Evolutionary conservation across 176 grass and related monocot genomes (phyloP).

Genomic region (Rhipidocladum racemiflorum): DNA sequence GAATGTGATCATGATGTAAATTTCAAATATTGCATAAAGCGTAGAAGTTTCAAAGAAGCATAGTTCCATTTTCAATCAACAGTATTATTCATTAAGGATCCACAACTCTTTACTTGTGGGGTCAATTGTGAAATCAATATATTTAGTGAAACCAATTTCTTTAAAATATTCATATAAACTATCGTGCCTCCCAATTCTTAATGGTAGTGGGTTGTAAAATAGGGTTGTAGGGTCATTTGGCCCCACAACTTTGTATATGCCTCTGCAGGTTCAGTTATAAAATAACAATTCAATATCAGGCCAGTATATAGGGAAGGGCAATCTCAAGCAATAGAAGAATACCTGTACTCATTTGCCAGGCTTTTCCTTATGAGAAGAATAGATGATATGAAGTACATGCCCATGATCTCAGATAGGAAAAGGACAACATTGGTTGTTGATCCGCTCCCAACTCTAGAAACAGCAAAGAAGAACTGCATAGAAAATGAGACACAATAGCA

Average conservation of each 20-base stretch:
- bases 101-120: neutral
- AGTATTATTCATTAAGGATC: neutral
- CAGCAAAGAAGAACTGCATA: slow-evolving; percentile 93
- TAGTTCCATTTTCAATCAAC: slow-evolving; percentile 1
- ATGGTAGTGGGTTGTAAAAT: neutral
- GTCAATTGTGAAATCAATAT: neutral
- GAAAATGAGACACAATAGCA: neutral
- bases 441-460: slow-evolving; percentile 93
- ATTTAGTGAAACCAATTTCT: neutral
- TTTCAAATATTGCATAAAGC: neutral
- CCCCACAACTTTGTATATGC: neutral
- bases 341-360: slow-evolving; percentile 95
- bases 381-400: slow-evolving; percentile 98
- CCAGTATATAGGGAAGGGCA: neutral
- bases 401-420: slow-evolving; percentile 98
- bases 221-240: neutral
- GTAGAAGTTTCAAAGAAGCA: neutral
- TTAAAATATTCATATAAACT: neutral
- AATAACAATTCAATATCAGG: neutral
- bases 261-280: neutral
- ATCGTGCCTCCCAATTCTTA: neutral
- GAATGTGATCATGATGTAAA: slow-evolving; percentile 1
- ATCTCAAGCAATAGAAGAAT: slow-evolving; percentile 13
- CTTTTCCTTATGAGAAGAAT: slow-evolving; percentile 99
- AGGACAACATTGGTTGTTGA: slow-evolving; percentile 95